Evolutionary conservation across 2,329 filamentous ascomycete genomes (phyloP), one percentile per base, ranked within the genome.

Genomic region (Trichophyton equinum): DNA sequence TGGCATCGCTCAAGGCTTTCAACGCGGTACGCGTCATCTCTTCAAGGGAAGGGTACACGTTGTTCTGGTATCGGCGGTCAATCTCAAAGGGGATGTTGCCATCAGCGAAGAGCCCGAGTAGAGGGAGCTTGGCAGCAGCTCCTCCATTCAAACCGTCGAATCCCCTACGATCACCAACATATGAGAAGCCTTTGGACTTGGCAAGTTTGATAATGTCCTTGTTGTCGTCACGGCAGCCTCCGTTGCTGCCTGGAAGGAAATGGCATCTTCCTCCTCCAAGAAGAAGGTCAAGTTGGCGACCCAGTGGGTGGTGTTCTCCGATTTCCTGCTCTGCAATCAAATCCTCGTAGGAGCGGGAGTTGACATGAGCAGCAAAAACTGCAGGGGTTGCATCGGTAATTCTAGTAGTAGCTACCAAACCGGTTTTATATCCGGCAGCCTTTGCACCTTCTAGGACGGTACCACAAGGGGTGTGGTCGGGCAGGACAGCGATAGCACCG

Each of bases 341-440:
- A 72, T 97, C 91, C 72, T 95, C 88, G 76, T 95, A 89, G 63
- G 80, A 77, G 57, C 94, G 84, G 65, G 84, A 78, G 64, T 90
- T 85, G 15, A 91, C 94, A 71, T 97, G 94, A 51, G 89, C 85
- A 3, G 90, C 91, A 72, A 99, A 99, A 73, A 90, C 95, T 1
- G 94, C 94, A 0, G 94, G 94, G 1, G 94, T 99, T 2, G 94
- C 94, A 76, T 99, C 94, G 3, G 94, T 96, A 64, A 97, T 85
- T 64, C 92, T 84, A 0, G 94, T 99, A 0, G 94, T 99, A 33
- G 96, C 94, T 1, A 97, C 94, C 65, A 99, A 75, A 0, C 94
- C 94, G 1, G 94, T 99, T 75, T 85, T 86, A 71, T 96, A 97
- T 9, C 94, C 94, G 7, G 89, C 88, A 67, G 85, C 83, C 77